Evolutionary conservation across 129 eudicot species (phyloP).

Genomic region (Arctium minus): DNA sequence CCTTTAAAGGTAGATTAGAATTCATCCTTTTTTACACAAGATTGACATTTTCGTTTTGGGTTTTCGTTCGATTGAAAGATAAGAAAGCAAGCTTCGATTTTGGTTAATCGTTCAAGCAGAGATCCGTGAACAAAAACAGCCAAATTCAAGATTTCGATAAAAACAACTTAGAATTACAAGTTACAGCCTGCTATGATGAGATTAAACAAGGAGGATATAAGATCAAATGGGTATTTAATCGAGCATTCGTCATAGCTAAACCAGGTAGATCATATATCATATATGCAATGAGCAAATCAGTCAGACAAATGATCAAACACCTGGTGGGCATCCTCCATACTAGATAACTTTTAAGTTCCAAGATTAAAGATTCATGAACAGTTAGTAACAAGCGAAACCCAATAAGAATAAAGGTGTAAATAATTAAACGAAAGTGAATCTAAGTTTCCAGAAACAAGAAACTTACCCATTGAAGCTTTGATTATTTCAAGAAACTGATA

Average conservation of each 20-base stretch:
- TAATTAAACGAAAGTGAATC: background rate
- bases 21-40: constrained; percentile 1
- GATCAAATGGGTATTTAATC: background rate
- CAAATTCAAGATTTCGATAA: background rate
- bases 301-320: constrained; percentile 4
- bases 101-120: background rate
- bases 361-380: constrained; percentile 2
- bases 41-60: background rate
- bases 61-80: background rate
- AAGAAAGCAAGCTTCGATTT: background rate
- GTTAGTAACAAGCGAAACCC: background rate
- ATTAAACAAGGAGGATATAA: background rate
- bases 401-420: constrained; percentile 1
- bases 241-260: background rate
- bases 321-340: background rate
- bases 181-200: background rate
- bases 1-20: background rate
- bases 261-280: background rate
- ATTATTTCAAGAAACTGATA: constrained; percentile 9
- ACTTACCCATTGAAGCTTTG: constrained; percentile 38
- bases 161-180: background rate
- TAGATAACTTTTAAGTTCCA: background rate
- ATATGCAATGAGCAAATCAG: background rate
- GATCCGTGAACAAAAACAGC: background rate
- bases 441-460: background rate